phyloP scores from a whole-genome alignment of 2,329 filamentous ascomycete species.

The Fusarium sublunatum region DNA sequence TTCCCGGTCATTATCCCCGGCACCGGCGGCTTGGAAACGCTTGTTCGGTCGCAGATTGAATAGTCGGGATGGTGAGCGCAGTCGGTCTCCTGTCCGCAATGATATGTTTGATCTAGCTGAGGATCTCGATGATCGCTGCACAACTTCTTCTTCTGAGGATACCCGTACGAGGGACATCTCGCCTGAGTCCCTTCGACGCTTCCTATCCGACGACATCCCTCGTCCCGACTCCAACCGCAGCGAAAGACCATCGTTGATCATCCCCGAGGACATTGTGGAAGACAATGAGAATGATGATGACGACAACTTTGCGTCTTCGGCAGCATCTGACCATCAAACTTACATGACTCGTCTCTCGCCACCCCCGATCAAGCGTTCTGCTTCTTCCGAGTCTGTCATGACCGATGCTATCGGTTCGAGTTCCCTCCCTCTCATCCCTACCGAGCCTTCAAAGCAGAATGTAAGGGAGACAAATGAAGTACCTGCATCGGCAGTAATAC shows the following conservation, averaged over 20 bases:
- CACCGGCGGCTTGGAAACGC: slow-evolving; percentile 61
- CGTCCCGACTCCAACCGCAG: slow-evolving; percentile 44
- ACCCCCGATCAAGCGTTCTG: slow-evolving; percentile 59
- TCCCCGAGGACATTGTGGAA: slow-evolving; percentile 52
- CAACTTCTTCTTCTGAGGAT: slow-evolving; percentile 52
- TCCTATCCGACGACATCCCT: slow-evolving; percentile 61
- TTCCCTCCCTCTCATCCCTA: slow-evolving; percentile 42
- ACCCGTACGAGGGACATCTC: slow-evolving; percentile 64
- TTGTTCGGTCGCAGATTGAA: slow-evolving; percentile 60
- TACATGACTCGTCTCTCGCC: slow-evolving; percentile 64
- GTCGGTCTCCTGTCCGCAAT: slow-evolving; percentile 48
- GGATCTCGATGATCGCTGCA: slow-evolving; percentile 35
- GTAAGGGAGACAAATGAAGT: slow-evolving; percentile 21
- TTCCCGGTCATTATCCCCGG: slow-evolving; percentile 61
- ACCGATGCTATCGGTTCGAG: slow-evolving; percentile 39
- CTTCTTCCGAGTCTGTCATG: slow-evolving; percentile 47
- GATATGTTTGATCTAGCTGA: slow-evolving; percentile 27
- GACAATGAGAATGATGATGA: slow-evolving; percentile 66
- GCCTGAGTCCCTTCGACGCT: slow-evolving; percentile 65
- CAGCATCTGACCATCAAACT: slow-evolving; percentile 57
- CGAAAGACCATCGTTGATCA: slow-evolving; percentile 49
- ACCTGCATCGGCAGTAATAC: slow-evolving; percentile 37
- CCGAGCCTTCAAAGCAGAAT: slow-evolving; percentile 26
- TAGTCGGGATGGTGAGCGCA: slow-evolving; percentile 51
- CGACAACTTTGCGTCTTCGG: slow-evolving; percentile 70